These are phyloP conservation scores for Acacia pycnantha DNA, from an alignment of 331 rosid genomes.

Conservation along the genomic window DNA sequence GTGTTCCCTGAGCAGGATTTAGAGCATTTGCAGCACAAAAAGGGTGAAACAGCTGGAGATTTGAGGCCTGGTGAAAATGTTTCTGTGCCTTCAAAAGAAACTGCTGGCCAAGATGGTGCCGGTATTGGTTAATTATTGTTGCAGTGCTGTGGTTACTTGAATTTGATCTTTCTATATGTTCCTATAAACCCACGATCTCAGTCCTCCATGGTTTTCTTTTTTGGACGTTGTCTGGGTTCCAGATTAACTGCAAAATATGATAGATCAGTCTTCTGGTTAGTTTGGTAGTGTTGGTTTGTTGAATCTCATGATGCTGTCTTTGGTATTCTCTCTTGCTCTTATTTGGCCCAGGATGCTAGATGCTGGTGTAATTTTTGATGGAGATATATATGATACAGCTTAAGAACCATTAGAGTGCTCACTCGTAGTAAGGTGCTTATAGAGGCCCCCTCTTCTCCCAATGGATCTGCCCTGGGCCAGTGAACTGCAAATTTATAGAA, in stretches of 20 bases:
- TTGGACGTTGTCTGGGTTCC: conserved; percentile 27
- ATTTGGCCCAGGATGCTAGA: conserved; percentile 7
- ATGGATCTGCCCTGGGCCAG: background rate
- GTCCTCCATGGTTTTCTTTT: conserved; percentile 19
- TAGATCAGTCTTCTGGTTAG: background rate
- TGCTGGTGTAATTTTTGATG: conserved; percentile 23
- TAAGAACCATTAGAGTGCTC: conserved; percentile 17
- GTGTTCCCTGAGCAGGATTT: conserved; percentile 66
- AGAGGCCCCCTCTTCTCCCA: background rate
- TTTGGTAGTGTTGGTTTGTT: background rate
- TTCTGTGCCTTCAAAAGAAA: conserved; percentile 38
- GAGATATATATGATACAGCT: conserved; percentile 23
- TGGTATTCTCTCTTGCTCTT: conserved; percentile 20
- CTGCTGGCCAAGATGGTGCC: conserved; percentile 37
- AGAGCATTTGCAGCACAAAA: conserved; percentile 37
- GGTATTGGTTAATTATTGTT: conserved; percentile 38
- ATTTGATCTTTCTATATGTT: conserved; percentile 7
- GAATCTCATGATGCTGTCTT: conserved; percentile 29
- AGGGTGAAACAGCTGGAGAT: conserved; percentile 38
- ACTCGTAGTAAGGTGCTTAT: background rate
- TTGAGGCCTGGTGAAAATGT: conserved; percentile 40
- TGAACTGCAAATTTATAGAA: conserved; percentile 16
- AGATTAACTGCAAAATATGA: conserved; percentile 18
- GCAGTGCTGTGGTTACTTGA: conserved; percentile 20
- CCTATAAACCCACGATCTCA: conserved; percentile 19